Percentiles rank a stretch among this genome's conserved stretches.
phyloP scores from a whole-genome alignment of 1,139 yeast genomes.

The Suhomyces bokatorum region DNA sequence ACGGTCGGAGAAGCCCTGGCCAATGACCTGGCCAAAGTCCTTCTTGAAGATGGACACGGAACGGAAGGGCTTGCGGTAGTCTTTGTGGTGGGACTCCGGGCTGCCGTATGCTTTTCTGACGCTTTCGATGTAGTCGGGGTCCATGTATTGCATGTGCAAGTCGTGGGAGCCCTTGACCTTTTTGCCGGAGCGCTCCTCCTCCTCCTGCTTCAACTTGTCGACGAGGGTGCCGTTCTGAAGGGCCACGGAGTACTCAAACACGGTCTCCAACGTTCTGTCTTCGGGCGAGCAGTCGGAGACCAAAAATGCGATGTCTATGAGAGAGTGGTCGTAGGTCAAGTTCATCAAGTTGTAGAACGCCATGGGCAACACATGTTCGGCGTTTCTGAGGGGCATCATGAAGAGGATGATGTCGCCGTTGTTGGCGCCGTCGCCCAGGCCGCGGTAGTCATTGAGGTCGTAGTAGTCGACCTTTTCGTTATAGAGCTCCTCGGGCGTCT shows the following conservation, averaged over 20 bases:
- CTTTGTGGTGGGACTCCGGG: slow-evolving; percentile 57
- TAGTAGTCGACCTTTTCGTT: slow-evolving; percentile 52
- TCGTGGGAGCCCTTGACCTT: slow-evolving; percentile 54
- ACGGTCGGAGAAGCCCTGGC: slow-evolving; percentile 86
- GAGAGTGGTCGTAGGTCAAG: slow-evolving; percentile 76
- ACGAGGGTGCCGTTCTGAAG: slow-evolving; percentile 71
- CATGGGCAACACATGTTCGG: slow-evolving; percentile 75
- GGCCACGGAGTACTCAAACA: slow-evolving; percentile 64
- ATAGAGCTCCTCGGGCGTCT: slow-evolving; percentile 23
- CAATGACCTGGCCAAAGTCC: slow-evolving; percentile 82
- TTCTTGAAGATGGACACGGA: slow-evolving; percentile 74
- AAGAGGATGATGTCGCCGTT: slow-evolving; percentile 67
- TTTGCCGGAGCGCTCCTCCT: slow-evolving; percentile 28
- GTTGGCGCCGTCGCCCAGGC: slow-evolving; percentile 53
- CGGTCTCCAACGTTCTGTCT: slow-evolving; percentile 70
- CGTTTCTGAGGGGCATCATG: slow-evolving; percentile 79
- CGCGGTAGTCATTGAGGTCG: slow-evolving; percentile 60
- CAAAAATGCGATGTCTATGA: slow-evolving; percentile 81
- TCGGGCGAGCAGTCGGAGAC: slow-evolving; percentile 80
- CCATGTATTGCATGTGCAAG: slow-evolving; percentile 69
- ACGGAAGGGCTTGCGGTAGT: slow-evolving; percentile 71
- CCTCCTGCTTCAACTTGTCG: slow-evolving; percentile 47
- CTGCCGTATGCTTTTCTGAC: slow-evolving; percentile 59
- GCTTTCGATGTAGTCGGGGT: slow-evolving; percentile 57
- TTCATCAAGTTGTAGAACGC: slow-evolving; percentile 86